A percentile compares a stretch with the other conserved stretches of the same genome.
These are phyloP conservation scores for Herpetomonas tarakana DNA, from an alignment of 208 protist species.

Conservation along the genomic window DNA sequence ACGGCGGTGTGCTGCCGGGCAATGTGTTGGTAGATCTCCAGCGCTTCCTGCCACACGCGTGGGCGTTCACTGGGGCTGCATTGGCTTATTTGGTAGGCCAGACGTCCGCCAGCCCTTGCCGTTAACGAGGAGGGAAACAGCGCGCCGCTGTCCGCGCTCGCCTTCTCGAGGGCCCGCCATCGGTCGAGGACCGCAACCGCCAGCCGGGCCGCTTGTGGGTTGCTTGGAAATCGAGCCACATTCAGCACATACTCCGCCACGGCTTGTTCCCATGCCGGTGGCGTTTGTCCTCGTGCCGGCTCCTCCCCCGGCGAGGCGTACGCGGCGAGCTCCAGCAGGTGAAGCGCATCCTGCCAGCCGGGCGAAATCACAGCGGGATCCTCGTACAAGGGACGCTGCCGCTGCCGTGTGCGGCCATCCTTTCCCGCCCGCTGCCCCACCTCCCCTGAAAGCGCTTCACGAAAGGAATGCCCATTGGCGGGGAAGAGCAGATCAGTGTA, in stretches of 20 bases:
- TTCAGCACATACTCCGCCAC: neutral
- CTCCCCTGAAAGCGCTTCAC: too few relatives aligned
- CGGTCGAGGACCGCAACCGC: neutral
- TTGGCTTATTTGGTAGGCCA: neutral
- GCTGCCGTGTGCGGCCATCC: neutral
- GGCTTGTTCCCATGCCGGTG: neutral
- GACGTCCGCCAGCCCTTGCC: neutral
- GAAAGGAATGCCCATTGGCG: neutral
- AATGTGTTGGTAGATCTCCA: neutral
- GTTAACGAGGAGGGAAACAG: neutral
- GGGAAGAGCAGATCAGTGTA: neutral
- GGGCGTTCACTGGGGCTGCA: neutral
- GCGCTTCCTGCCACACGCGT: neutral
- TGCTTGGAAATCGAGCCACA: neutral
- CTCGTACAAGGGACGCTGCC: too few relatives aligned
- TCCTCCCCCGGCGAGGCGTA: neutral
- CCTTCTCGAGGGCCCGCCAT: neutral
- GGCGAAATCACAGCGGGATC: neutral
- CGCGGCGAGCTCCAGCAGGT: neutral
- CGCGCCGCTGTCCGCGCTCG: neutral
- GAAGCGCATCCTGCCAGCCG: neutral
- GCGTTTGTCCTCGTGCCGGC: too few relatives aligned
- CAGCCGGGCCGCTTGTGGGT: neutral
- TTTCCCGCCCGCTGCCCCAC: too few relatives aligned
- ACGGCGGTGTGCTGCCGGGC: neutral